phyloP scores from a whole-genome alignment of 2,329 filamentous ascomycete genomes.

The Emergomyces orientalis region DNA sequence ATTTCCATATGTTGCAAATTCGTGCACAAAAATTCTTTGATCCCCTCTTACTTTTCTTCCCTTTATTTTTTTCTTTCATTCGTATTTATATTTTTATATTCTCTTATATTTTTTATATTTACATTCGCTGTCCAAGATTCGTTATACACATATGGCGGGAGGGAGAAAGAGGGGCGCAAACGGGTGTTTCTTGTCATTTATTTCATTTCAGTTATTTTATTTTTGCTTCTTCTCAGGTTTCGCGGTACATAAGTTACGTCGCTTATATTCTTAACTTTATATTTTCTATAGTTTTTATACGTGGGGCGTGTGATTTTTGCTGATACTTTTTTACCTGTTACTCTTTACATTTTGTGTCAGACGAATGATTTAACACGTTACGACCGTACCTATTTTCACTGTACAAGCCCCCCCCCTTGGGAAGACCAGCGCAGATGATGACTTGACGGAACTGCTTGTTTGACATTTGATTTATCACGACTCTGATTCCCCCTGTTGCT shows the following conservation, averaged over 20 bases:
- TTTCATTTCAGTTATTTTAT: neutral
- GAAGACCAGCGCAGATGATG: neutral
- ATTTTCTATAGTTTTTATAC: neutral
- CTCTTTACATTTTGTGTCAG: neutral
- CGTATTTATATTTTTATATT: neutral
- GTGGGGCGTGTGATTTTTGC: neutral
- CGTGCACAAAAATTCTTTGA: neutral
- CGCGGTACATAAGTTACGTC: neutral
- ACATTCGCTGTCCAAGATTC: neutral
- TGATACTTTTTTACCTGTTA: neutral
- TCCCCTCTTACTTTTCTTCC: neutral
- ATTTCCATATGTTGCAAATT: neutral
- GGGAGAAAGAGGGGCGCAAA: conserved; percentile 1
- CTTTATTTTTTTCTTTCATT: neutral
- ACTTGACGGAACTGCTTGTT: neutral
- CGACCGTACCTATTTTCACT: neutral
- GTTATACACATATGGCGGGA: neutral
- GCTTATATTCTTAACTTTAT: neutral
- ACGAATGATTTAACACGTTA: neutral
- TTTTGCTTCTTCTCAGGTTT: neutral
- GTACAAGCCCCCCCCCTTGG: neutral
- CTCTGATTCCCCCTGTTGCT: neutral
- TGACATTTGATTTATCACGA: neutral
- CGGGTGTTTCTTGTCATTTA: neutral
- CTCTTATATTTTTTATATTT: neutral